These are phyloP conservation scores for Passalora sequoiae DNA, from an alignment of 2,329 filamentous ascomycete genomes.

Conservation along the genomic window DNA sequence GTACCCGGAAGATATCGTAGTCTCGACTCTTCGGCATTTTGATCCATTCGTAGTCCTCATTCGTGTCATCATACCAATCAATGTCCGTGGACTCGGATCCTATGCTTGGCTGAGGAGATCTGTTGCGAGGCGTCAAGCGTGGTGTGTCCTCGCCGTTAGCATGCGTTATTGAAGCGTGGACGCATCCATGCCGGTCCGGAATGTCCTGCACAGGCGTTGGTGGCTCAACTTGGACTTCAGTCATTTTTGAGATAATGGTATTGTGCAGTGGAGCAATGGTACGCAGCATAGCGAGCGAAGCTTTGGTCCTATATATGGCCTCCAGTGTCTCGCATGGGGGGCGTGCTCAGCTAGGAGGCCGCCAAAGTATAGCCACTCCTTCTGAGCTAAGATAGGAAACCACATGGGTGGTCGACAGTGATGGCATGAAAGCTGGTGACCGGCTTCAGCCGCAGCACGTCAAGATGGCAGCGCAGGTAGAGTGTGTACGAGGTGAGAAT, in stretches of 20 bases:
- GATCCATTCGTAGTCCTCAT: slow-evolving; percentile 18
- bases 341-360: no score
- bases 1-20: slow-evolving; percentile 15
- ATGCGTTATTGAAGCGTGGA: not conserved
- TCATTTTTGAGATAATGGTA: not conserved
- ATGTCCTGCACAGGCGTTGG: not conserved
- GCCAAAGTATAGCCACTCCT: no score
- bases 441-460: no score
- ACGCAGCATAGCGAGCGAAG: no score
- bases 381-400: no score
- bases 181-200: not conserved
- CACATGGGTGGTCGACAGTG: no score
- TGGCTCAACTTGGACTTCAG: not conserved
- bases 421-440: no score
- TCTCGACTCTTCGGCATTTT: slow-evolving; percentile 17
- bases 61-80: slow-evolving; percentile 14
- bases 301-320: no score
- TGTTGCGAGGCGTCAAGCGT: slow-evolving; percentile 1
- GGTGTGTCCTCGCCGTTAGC: not conserved
- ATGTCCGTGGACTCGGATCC: not conserved
- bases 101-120: slow-evolving; percentile 2
- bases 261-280: no score
- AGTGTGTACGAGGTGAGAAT: no score
- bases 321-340: no score
- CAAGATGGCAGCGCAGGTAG: no score